Evolutionary conservation across 306 rosid species (phyloP).

Genomic region (Sicyos baderoa): DNA sequence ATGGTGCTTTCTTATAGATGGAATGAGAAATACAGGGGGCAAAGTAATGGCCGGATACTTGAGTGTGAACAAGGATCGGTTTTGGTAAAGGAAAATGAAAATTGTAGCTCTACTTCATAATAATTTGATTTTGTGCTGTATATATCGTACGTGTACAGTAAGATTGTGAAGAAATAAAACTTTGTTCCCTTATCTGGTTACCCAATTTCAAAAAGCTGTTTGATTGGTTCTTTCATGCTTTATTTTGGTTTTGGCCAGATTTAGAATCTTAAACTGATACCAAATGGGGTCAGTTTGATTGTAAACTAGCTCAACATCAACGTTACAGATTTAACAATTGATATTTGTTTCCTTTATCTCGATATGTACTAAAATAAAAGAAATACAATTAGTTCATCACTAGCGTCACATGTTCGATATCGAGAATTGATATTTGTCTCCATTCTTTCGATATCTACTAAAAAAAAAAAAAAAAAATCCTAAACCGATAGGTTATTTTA

Average conservation of each 20-base stretch:
- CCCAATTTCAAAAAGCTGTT: background rate
- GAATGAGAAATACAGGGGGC: constrained; percentile 95
- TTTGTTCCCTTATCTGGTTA: background rate
- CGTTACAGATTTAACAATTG: too few relatives aligned
- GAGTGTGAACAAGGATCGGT: constrained; percentile 87
- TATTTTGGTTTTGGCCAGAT: background rate
- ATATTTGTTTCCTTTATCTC: too few relatives aligned
- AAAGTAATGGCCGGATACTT: constrained; percentile 89
- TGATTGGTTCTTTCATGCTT: background rate
- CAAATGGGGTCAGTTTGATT: too few relatives aligned
- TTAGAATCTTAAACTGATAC: background rate
- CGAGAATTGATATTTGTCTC: too few relatives aligned
- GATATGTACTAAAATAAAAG: too few relatives aligned
- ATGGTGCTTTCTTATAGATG: constrained; percentile 88
- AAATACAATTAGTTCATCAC: too few relatives aligned
- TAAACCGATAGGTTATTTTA: too few relatives aligned
- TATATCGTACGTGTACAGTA: constrained; percentile 4
- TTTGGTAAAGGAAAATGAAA: constrained; percentile 42
- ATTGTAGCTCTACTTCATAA: background rate
- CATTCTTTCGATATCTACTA: too few relatives aligned
- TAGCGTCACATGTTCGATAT: too few relatives aligned
- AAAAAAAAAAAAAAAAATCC: too few relatives aligned
- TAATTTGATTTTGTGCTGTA: constrained; percentile 4
- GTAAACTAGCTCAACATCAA: too few relatives aligned
- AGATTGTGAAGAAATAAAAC: background rate